Base-by-base conservation (phyloP, 768 basidiomycete genomes). In the Tricholoma furcatifolium region DNA sequence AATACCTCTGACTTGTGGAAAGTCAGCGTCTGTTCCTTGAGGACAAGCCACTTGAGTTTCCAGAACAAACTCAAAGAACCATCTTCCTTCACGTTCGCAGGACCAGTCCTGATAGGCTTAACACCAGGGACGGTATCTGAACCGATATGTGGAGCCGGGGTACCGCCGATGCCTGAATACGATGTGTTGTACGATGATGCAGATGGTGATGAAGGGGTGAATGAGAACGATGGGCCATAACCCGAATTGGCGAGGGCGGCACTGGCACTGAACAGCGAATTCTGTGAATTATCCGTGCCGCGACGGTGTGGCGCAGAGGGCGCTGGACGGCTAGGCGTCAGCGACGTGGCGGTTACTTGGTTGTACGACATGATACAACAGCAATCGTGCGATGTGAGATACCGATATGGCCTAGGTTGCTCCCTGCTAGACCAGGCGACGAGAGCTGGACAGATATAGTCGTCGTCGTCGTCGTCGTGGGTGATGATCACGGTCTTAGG, bases 1-100 rank as follows among this genome's bases (percentile, higher is more conserved):
- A 90, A 61, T 64, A 94, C 95, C 81, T 98, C 96, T 61, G 82
- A 91, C 77, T 94, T 98, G 66, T 93, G 91, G 52, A 98, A 82
- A 17, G 81, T 78, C 43, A 99, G 69, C 8, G 84, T 76, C 60
- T 84, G 79, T 44, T 93, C 92, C 62, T 83, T 88, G 56, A 99
- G 76, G 4, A 96, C 79, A 51, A 98, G 72, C 88, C 89, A 98
- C 67, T 92, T 90, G 64, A 88, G 82, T 67, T 88, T 83, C 85
- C 95, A 98, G 45, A 97, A 78, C 80, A 91, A 94, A 57, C 88
- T 90, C 2, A 98, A 85, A 2, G 68, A 67, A 1, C 93, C 91
- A 45, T 97, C 95, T 68, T 99, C 96, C 77, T 98, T 98, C 62
- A 96, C 77, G 67, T 80, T 87, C 41, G 91, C 93, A 39, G 73